Evolutionary conservation across 2,329 filamentous ascomycete genomes (phyloP).

Genomic region (Thelonectria rubi): DNA sequence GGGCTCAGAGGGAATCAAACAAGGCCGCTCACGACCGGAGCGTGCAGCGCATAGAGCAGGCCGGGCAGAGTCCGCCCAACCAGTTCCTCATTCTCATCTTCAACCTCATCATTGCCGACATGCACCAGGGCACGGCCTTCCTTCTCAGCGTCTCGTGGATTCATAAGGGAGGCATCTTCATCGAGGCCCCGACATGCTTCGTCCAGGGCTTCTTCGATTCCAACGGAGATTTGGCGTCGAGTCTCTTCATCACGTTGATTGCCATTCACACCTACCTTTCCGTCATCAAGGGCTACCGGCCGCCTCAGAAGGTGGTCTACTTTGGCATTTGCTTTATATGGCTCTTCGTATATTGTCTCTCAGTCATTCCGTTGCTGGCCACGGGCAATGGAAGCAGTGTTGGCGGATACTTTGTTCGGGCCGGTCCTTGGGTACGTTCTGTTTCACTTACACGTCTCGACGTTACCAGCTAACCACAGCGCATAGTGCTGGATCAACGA

Average conservation of each 20-base stretch:
- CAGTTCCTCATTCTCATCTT: constrained; percentile 76
- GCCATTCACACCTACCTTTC: constrained; percentile 72
- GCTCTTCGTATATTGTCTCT: constrained; percentile 66
- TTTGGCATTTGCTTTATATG: constrained; percentile 58
- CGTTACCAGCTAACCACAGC: not conserved
- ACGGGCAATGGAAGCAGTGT: constrained; percentile 51
- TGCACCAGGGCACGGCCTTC: constrained; percentile 71
- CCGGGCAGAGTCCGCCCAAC: constrained; percentile 53
- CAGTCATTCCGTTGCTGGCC: constrained; percentile 57
- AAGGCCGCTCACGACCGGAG: constrained; percentile 20
- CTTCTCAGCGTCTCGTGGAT: constrained; percentile 69
- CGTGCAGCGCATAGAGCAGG: constrained; percentile 19
- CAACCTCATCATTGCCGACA: constrained; percentile 73
- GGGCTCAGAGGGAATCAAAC: constrained; percentile 20
- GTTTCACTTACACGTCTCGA: not conserved
- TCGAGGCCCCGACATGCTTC: constrained; percentile 63
- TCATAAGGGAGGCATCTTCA: constrained; percentile 59
- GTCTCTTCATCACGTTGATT: constrained; percentile 72
- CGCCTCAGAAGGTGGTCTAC: constrained; percentile 62
- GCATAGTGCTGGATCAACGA: constrained; percentile 71
- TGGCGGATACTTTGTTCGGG: constrained; percentile 66
- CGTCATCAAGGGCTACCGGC: constrained; percentile 64
- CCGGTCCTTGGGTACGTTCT: constrained; percentile 66
- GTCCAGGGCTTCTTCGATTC: constrained; percentile 74
- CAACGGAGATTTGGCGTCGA: constrained; percentile 71